Evolutionary conservation across 768 basidiomycete genomes (phyloP).

Genomic region (Psilocybe azurescens): DNA sequence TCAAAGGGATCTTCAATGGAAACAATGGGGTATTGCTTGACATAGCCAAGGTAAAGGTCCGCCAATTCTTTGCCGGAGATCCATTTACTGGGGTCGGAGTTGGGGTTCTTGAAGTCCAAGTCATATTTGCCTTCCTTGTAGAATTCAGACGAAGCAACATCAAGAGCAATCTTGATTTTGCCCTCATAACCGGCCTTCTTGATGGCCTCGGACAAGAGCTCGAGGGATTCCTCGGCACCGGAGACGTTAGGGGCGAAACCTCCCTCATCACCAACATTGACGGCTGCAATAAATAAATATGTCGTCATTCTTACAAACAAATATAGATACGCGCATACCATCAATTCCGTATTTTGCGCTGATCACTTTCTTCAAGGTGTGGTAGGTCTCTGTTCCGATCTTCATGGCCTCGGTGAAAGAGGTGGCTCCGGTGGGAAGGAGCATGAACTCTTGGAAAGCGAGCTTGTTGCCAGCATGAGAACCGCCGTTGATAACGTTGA

Average conservation of each 20-base stretch:
- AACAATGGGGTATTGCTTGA: conserved; percentile 94
- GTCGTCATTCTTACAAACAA: conserved; percentile 11
- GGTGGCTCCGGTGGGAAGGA: conserved; percentile 91
- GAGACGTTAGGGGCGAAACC: conserved; percentile 99
- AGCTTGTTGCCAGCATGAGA: conserved; percentile 99
- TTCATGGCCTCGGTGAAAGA: conserved; percentile 98
- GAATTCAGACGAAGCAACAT: conserved; percentile 99
- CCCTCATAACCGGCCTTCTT: conserved; percentile 98
- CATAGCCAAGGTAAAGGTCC: conserved; percentile 84
- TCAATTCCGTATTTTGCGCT: conserved; percentile 99
- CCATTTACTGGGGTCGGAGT: conserved; percentile 97
- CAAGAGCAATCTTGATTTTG: conserved; percentile 98
- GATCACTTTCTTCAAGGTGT: conserved; percentile 99
- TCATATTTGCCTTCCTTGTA: conserved; percentile 99
- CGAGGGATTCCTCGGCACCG: conserved; percentile 96
- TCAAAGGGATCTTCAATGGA: conserved; percentile 99
- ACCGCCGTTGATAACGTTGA: conserved; percentile 99
- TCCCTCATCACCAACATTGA: conserved; percentile 99
- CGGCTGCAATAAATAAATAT: conserved; percentile 57
- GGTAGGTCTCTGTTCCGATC: conserved; percentile 97
- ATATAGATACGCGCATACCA: conserved; percentile 52
- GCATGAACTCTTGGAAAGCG: conserved; percentile 99
- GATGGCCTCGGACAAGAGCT: conserved; percentile 95
- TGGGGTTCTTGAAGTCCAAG: conserved; percentile 99
- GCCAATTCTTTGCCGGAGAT: conserved; percentile 92